Base-by-base conservation (phyloP, 495 filamentous ascomycete genomes). In the Cercophora newfieldiana region DNA sequence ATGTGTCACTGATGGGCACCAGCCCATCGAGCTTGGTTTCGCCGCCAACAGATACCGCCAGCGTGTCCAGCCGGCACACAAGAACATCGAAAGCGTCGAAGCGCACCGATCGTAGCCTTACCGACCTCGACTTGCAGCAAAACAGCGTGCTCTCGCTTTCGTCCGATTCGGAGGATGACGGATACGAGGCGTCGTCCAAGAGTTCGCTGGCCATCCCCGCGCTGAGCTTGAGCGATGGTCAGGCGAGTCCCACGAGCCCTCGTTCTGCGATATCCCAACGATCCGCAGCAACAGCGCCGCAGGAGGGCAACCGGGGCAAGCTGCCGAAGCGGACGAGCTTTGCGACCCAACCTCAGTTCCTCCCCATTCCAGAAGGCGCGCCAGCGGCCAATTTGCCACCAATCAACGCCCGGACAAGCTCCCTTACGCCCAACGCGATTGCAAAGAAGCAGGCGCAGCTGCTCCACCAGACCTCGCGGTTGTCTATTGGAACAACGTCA, bases 31-130 rank as follows among this genome's bases (percentile, higher is more conserved):
- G 71, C 30, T 62, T 69, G 1, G 64, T 68, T 7, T 69, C 77
- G 4, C 74, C 73, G 12, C 66, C 64, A 16, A 75, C 77, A 54
- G 80, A 79, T 61, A 74, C 75, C 1, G 77, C 77, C 0, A 84
- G 81, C 61, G 67, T 84, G 33, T 84, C 81, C 18, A 84, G 81
- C 51, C 74, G 81, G 21, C 80, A 84, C 59, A 84, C 81, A 6
- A 69, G 81, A 56, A 84, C 81, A 5, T 84, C 81, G 1, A 81
- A 81, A 47, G 81, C 80, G 0, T 81, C 80, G 2, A 79, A 77
- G 19, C 80, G 77, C 0, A 80, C 78, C 1, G 78, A 78, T 50
- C 78, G 70, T 26, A 77, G 77, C 48, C 28, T 82, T 26, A 71
- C 64, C 12, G 81, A 79, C 33, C 71, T 82, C 14, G 81, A 84